A percentile compares a stretch with the other conserved stretches of the same genome.
phyloP scores from a whole-genome alignment of 805 yeast species.

The Cyberlindnera veronae region DNA sequence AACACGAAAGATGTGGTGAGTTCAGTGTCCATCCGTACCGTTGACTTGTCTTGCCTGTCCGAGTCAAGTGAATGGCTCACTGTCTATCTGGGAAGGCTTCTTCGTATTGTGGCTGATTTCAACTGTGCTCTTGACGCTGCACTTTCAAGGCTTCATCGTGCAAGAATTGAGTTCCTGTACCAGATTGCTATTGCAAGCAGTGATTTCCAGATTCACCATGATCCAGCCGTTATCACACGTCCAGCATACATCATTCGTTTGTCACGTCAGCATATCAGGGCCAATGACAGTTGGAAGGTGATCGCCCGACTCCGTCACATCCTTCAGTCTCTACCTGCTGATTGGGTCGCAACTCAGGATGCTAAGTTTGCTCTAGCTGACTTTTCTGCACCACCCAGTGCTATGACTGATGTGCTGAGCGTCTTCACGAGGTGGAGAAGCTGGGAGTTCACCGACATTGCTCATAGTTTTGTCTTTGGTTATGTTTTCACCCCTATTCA shows the following conservation, averaged over 20 bases:
- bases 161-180: slow-evolving; percentile 37
- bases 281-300: slow-evolving; percentile 84
- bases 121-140: slow-evolving; percentile 8
- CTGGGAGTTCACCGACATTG: slow-evolving; percentile 78
- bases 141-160: slow-evolving; percentile 5
- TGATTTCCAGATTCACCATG: slow-evolving; percentile 59
- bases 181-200: slow-evolving; percentile 46
- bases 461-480: slow-evolving; percentile 52
- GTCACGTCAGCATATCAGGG: slow-evolving; percentile 68
- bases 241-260: slow-evolving; percentile 81
- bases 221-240: slow-evolving; percentile 85
- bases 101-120: slow-evolving; percentile 11
- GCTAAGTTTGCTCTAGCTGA: slow-evolving; percentile 28
- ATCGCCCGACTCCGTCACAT: slow-evolving; percentile 77
- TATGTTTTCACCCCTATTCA: slow-evolving; percentile 37
- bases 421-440: slow-evolving; percentile 79
- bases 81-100: slow-evolving; percentile 18
- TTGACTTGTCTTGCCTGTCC: slow-evolving; percentile 31
- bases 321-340: slow-evolving; percentile 49
- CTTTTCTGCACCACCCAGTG: slow-evolving; percentile 48
- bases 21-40: slow-evolving; percentile 29
- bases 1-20: slow-evolving; percentile 4
- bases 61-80: slow-evolving; percentile 36
- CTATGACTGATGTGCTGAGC: slow-evolving; percentile 50
- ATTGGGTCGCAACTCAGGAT: slow-evolving; percentile 42